phyloP scores from a whole-genome alignment of 495 filamentous ascomycete genomes.

The Aspergillus baeticus region DNA sequence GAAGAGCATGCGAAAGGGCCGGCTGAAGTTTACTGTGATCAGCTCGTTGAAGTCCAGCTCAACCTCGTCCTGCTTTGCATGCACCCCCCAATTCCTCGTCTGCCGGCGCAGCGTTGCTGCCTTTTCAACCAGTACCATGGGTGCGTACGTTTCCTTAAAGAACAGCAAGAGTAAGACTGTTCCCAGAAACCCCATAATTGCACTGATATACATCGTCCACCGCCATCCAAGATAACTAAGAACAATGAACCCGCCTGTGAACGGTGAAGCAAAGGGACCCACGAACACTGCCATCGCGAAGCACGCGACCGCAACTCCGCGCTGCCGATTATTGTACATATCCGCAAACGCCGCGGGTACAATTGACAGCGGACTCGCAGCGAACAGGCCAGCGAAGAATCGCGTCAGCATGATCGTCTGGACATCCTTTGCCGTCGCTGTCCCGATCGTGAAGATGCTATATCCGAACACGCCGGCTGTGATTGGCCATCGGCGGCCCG shows the following conservation, averaged over 20 bases:
- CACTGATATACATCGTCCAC: slow-evolving; percentile 47
- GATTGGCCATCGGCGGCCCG: slow-evolving; percentile 57
- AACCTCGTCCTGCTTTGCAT: slow-evolving; percentile 48
- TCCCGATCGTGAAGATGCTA: slow-evolving; percentile 52
- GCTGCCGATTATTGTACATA: slow-evolving; percentile 46
- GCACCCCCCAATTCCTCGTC: slow-evolving; percentile 49
- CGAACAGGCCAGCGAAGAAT: slow-evolving; percentile 49
- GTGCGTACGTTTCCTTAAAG: slow-evolving; percentile 39
- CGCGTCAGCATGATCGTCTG: slow-evolving; percentile 52
- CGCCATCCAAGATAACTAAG: slow-evolving; percentile 46
- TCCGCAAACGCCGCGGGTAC: slow-evolving; percentile 50
- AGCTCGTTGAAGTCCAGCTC: slow-evolving; percentile 43
- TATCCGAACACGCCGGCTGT: slow-evolving; percentile 51
- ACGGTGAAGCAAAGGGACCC: slow-evolving; percentile 48
- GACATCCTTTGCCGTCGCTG: slow-evolving; percentile 58
- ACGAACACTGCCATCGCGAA: slow-evolving; percentile 52
- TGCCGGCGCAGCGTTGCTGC: slow-evolving; percentile 39
- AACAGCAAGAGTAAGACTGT: slow-evolving; percentile 30
- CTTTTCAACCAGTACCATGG: slow-evolving; percentile 38
- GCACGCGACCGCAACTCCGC: slow-evolving; percentile 49
- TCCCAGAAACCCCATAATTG: slow-evolving; percentile 39
- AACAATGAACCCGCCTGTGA: slow-evolving; percentile 46
- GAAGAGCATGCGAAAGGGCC: slow-evolving; percentile 47
- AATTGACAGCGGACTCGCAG: slow-evolving; percentile 41
- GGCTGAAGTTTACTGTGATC: slow-evolving; percentile 40